Conservation (phyloP, 192 early-diverging fungal species). For the Funneliformis mosseae region DNA sequence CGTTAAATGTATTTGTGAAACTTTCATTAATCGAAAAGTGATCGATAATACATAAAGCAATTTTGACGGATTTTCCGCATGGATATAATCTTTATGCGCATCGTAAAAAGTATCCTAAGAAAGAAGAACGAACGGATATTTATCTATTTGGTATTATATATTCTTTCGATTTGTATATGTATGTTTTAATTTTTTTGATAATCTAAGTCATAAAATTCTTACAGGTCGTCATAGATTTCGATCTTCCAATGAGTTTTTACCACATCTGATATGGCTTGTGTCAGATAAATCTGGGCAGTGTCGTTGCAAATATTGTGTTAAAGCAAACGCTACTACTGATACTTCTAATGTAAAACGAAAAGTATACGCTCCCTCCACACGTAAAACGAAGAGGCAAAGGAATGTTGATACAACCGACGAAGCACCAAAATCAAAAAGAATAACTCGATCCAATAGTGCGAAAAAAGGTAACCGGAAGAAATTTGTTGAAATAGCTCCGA, state of each 20-base stretch:
- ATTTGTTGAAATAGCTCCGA: background rate
- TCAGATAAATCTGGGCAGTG: background rate
- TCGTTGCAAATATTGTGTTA: background rate
- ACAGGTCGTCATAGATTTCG: conserved; percentile 10
- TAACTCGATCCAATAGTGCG: background rate
- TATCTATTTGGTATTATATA: background rate
- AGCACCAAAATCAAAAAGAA: background rate
- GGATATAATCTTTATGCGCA: conserved; percentile 9
- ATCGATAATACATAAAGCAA: background rate
- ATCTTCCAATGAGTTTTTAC: background rate
- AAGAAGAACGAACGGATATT: background rate
- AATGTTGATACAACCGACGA: background rate
- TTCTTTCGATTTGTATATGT: background rate
- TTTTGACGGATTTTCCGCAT: background rate
- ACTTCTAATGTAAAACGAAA: background rate
- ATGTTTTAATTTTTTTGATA: background rate
- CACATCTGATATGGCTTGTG: conserved; percentile 2
- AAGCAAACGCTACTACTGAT: background rate
- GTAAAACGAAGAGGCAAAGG: background rate
- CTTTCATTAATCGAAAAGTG: background rate
- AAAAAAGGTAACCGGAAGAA: background rate
- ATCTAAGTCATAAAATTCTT: background rate
- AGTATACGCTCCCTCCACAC: background rate
- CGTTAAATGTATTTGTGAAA: background rate
- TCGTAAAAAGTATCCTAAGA: background rate